Conservation (phyloP, 495 filamentous ascomycete genomes). For the Bathelium albidoporum region DNA sequence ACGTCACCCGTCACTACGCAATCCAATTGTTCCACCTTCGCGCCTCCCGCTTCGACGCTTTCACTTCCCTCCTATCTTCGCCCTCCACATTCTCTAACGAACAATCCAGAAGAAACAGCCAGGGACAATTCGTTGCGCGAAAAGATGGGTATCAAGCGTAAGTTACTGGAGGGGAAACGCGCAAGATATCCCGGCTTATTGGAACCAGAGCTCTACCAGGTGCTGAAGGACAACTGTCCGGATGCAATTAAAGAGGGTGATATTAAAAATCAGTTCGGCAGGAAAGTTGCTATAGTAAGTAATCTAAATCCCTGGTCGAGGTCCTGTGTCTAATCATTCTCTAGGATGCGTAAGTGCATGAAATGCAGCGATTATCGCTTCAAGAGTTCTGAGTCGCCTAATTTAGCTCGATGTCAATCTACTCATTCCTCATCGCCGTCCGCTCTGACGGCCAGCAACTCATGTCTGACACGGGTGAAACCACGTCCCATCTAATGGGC, state of each 20-base stretch:
- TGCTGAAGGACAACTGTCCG: constrained; percentile 86
- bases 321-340: constrained; percentile 5
- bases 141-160: constrained; percentile 85
- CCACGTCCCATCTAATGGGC: constrained; percentile 95
- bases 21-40: background rate
- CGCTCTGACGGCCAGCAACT: constrained; percentile 93
- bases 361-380: background rate
- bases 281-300: constrained; percentile 91
- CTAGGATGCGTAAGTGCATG: constrained; percentile 72
- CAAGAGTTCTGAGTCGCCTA: constrained; percentile 6
- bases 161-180: constrained; percentile 3
- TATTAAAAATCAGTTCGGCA: constrained; percentile 96
- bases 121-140: background rate
- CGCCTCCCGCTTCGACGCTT: background rate
- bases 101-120: background rate
- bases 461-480: constrained; percentile 86
- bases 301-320: background rate
- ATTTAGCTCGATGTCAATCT: constrained; percentile 90
- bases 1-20: background rate
- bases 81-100: background rate
- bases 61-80: background rate
- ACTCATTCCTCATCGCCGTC: constrained; percentile 95
- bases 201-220: constrained; percentile 56
- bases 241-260: constrained; percentile 92
- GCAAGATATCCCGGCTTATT: constrained; percentile 10